Percentiles rank a stretch among this genome's conserved stretches.
These are phyloP conservation scores for Gaertneriomyces sp. DNA, from an alignment of 192 early-diverging fungal genomes.

Conservation along the genomic window DNA sequence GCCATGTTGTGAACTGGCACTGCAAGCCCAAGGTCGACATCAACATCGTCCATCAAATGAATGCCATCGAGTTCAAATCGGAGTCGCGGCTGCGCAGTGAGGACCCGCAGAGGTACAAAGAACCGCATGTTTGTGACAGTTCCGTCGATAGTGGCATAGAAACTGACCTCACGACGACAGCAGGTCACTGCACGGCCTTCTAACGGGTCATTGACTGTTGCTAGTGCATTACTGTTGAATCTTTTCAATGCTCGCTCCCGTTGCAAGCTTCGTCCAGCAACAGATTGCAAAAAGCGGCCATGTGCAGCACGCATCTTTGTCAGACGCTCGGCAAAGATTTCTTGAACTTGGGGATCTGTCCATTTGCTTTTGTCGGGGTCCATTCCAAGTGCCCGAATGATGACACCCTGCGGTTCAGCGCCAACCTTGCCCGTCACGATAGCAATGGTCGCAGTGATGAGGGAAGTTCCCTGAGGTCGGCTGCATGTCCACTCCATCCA, in stretches of 20 bases:
- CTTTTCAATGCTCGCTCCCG: conserved; percentile 1
- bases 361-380: background rate
- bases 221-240: background rate
- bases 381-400: conserved; percentile 2
- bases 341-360: background rate
- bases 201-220: background rate
- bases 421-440: background rate
- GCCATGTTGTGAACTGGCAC: conserved; percentile 5
- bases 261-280: background rate
- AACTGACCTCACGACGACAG: conserved; percentile 1
- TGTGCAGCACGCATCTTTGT: background rate
- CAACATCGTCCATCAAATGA: conserved; percentile 1
- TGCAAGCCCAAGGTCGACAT: conserved; percentile 1
- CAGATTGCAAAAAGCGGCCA: background rate
- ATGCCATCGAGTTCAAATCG: conserved; percentile 3
- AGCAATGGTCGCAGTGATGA: background rate
- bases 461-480: background rate
- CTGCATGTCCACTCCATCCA: background rate
- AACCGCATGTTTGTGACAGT: background rate
- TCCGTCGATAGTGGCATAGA: conserved; percentile 3
- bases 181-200: background rate
- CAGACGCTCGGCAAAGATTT: background rate
- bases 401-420: background rate
- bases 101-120: background rate
- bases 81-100: conserved; percentile 2